A percentile compares a stretch with the other conserved stretches of the same genome.
Evolutionary conservation across 129 eudicot genomes (phyloP).

Genomic region (Flaveria bidentis): DNA sequence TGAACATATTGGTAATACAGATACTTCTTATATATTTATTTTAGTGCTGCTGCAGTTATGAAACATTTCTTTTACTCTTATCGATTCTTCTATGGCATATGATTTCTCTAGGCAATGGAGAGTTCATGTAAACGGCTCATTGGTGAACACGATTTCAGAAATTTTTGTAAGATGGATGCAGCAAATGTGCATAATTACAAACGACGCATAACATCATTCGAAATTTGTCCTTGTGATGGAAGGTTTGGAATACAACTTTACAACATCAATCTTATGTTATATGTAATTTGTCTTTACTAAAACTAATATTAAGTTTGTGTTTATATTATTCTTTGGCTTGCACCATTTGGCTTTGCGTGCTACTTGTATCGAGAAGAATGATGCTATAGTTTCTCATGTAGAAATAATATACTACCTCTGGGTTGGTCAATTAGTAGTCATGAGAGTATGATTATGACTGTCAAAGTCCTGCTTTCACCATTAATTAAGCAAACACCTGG

Average conservation of each 20-base stretch:
- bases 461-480: neutral
- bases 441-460: neutral
- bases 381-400: neutral
- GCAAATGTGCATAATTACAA: conserved; percentile 83
- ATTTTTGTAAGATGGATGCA: conserved; percentile 99
- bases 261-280: neutral
- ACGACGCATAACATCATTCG: conserved; percentile 59
- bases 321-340: neutral
- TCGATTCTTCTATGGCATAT: conserved; percentile 17
- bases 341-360: neutral
- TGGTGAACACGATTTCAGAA: conserved; percentile 96
- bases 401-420: neutral
- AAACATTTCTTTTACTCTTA: neutral
- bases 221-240: conserved; percentile 59
- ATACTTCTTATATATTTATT: conserved; percentile 3
- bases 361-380: neutral
- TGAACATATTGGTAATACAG: conserved; percentile 56
- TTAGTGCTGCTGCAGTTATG: neutral
- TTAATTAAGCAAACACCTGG: neutral
- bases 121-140: conserved; percentile 66
- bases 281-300: neutral
- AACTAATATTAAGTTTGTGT: neutral
- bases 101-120: conserved; percentile 72
- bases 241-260: conserved; percentile 49
- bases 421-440: neutral